Conservation (phyloP, 1,139 yeast genomes). For the Blastobotrys persicus region DNA sequence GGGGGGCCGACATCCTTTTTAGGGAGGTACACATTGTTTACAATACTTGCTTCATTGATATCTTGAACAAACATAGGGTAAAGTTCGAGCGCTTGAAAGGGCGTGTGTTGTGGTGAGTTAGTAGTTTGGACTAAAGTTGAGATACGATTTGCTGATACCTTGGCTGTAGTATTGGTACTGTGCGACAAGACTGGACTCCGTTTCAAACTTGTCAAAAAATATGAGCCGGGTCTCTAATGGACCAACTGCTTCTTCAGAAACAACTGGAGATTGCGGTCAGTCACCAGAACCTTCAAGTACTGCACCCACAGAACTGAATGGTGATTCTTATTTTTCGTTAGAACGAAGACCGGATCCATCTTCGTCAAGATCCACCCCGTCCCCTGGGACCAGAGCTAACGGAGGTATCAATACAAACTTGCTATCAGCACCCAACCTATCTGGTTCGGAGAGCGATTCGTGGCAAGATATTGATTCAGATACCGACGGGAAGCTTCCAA, state of each 20-base stretch:
- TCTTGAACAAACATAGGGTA: not conserved
- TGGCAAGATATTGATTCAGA: constrained; percentile 21
- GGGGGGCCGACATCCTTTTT: not conserved
- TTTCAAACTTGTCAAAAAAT: not conserved
- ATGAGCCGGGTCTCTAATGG: constrained; percentile 5
- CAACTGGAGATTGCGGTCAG: not conserved
- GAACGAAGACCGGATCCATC: not conserved
- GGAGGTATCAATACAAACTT: not conserved
- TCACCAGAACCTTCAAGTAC: constrained; percentile 1
- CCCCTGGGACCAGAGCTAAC: constrained; percentile 1
- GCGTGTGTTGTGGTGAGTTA: not conserved
- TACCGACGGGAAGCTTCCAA: constrained; percentile 11
- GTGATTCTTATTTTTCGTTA: constrained; percentile 5
- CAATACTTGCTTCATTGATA: not conserved
- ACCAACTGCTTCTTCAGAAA: not conserved
- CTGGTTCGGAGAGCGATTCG: constrained; percentile 17
- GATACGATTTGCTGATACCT: not conserved
- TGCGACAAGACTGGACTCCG: not conserved
- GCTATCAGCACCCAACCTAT: not conserved
- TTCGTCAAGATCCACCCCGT: constrained; percentile 2
- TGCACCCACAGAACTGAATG: not conserved
- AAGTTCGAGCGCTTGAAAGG: not conserved
- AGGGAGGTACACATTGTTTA: constrained; percentile 1
- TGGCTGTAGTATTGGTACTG: not conserved
- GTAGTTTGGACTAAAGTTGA: not conserved